Base-by-base conservation (phyloP, 768 basidiomycete species). In the Russula sp. region DNA sequence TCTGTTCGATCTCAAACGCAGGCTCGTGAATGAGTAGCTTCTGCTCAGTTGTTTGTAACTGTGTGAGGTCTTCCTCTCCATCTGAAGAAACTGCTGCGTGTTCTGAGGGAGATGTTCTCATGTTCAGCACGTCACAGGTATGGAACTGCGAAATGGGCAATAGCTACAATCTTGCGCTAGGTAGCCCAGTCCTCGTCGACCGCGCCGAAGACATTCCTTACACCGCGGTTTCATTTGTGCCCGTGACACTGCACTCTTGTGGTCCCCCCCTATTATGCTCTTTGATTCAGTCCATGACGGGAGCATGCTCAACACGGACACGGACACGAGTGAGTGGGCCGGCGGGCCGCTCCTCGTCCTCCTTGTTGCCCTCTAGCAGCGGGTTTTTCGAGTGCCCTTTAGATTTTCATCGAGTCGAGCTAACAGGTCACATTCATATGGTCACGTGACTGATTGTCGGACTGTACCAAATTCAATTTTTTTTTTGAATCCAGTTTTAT, bases 141-240 rank as follows among this genome's bases (percentile, higher is more conserved):
- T 3, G 20, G 22, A 1, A 18, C 18, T 8, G 36, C 18, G 9
- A 1, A 46, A n/a, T 14, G 32, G n/a, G 2, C 13, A 38, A 43
- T 10, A 72, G 83, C 65, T 70, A 95, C 95, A 61, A 99, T 94
- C 75, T 98, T 94, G 66, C 96, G 90, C 70, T 98, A 98, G 61
- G 98, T 93, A 0, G 88, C 87, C 95, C 96, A 98, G 70, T 98
- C 96, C 7, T 89, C 93, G 70, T 98, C 95, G 66, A 96, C 87
- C 18, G 86, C 87, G 4, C 96, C 94, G 69, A 98, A 99, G 75
- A 79, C 85, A 67, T 98, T 94, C 77, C 97, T 94, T 88, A 41
- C 39, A 20, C n/a, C 22, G 46, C 3, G 9, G 9, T 38, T 98
- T 81, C 43, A 98, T 77, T 93, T 75, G 98, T 97, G 55, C 90